These are phyloP conservation scores for Helotiales sp. DNA, from an alignment of 2,329 filamentous ascomycete species.

Conservation along the genomic window DNA sequence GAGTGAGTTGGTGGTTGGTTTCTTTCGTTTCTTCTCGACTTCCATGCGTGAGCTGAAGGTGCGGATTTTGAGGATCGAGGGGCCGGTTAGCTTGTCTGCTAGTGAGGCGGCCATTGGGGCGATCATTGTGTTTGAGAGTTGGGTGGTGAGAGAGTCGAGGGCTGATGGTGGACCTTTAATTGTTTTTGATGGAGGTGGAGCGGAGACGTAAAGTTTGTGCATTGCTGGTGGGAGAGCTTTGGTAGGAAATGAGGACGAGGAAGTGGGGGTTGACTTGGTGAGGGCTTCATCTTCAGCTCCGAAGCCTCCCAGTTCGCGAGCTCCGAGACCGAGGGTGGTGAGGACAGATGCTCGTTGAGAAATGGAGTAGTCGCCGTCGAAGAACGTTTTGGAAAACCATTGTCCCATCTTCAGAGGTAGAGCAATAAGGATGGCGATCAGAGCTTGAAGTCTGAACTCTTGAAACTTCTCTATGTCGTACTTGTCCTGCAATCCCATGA, in stretches of 20 bases:
- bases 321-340: slow-evolving; percentile 76
- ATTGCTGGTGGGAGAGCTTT: slow-evolving; percentile 75
- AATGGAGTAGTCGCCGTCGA: slow-evolving; percentile 88
- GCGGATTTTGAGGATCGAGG: slow-evolving; percentile 82
- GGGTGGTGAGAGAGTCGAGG: slow-evolving; percentile 65
- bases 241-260: slow-evolving; percentile 65
- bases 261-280: slow-evolving; percentile 35
- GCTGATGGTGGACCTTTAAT: slow-evolving; percentile 32
- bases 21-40: slow-evolving; percentile 56
- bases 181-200: slow-evolving; percentile 30
- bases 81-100: slow-evolving; percentile 76
- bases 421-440: slow-evolving; percentile 79
- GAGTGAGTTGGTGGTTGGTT: slow-evolving; percentile 72
- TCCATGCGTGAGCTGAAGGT: slow-evolving; percentile 81
- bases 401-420: slow-evolving; percentile 76
- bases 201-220: slow-evolving; percentile 65
- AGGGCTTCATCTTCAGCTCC: slow-evolving; percentile 42
- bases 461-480: slow-evolving; percentile 80
- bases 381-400: slow-evolving; percentile 83
- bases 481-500: slow-evolving; percentile 82
- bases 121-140: slow-evolving; percentile 71
- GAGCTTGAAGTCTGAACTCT: slow-evolving; percentile 71
- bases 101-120: slow-evolving; percentile 79
- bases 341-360: slow-evolving; percentile 81
- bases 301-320: slow-evolving; percentile 81